These are phyloP conservation scores for Xylariaceae sp. DNA, from an alignment of 2,329 filamentous ascomycete species.

Conservation along the genomic window DNA sequence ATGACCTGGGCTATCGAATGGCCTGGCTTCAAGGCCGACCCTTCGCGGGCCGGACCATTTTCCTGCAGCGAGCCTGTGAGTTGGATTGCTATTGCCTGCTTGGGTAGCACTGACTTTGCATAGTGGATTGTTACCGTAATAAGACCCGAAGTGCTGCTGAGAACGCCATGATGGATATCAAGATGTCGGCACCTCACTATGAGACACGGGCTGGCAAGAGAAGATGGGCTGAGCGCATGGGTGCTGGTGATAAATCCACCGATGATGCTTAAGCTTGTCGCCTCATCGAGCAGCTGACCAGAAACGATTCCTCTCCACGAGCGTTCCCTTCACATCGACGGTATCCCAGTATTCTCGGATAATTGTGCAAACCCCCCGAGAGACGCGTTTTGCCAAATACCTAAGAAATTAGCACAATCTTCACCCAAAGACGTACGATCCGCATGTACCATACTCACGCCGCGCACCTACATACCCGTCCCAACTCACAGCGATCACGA, in stretches of 20 bases:
- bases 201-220: constrained; percentile 89
- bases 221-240: constrained; percentile 67
- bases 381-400: no score
- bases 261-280: constrained; percentile 36
- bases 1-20: constrained; percentile 93
- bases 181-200: constrained; percentile 79
- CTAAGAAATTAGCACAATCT: neutral
- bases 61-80: constrained; percentile 90
- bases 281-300: no score
- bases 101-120: constrained; percentile 26
- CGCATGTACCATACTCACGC: neutral
- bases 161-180: constrained; percentile 75
- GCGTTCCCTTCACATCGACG: neutral
- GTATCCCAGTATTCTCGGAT: no score
- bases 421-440: neutral
- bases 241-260: constrained; percentile 44
- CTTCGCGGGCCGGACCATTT: constrained; percentile 84
- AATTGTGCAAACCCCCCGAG: no score
- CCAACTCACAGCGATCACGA: no score
- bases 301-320: neutral
- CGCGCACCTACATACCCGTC: neutral
- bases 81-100: constrained; percentile 38
- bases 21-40: constrained; percentile 94
- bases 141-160: constrained; percentile 60
- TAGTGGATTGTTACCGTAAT: constrained; percentile 92